Conservation (phyloP, 495 filamentous ascomycete species). For the Cetradonia linearis region DNA sequence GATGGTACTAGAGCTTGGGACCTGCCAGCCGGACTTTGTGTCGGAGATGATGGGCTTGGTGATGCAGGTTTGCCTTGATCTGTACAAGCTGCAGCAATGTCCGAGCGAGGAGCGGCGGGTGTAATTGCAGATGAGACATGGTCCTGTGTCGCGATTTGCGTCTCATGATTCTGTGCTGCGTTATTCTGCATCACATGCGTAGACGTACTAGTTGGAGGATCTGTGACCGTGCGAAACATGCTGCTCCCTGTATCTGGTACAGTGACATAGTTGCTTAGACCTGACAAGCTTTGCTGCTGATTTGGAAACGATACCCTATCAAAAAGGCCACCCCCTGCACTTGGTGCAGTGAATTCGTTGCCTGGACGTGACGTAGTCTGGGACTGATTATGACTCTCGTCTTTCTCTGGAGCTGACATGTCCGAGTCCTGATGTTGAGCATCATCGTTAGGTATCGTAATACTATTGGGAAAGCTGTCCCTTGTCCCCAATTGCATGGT, state of each 20-base stretch:
- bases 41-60: background rate
- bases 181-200: background rate
- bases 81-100: background rate
- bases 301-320: too few relatives aligned
- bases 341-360: background rate
- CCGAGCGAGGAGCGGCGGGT: background rate
- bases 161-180: background rate
- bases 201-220: background rate
- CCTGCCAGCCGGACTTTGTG: background rate
- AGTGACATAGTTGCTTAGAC: too few relatives aligned
- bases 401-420: too few relatives aligned
- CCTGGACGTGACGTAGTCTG: slow-evolving; percentile 10
- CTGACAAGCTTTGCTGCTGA: too few relatives aligned
- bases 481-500: too few relatives aligned
- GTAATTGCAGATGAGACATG: too few relatives aligned
- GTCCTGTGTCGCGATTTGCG: background rate
- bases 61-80: background rate
- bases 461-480: too few relatives aligned
- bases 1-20: slow-evolving; percentile 7
- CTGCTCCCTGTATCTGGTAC: too few relatives aligned
- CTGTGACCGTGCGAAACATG: too few relatives aligned
- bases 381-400: too few relatives aligned
- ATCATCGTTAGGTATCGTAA: too few relatives aligned
- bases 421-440: too few relatives aligned
- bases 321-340: slow-evolving; percentile 13